Conservation (phyloP, 305 asterid species). For the Nicotiana rustica region DNA sequence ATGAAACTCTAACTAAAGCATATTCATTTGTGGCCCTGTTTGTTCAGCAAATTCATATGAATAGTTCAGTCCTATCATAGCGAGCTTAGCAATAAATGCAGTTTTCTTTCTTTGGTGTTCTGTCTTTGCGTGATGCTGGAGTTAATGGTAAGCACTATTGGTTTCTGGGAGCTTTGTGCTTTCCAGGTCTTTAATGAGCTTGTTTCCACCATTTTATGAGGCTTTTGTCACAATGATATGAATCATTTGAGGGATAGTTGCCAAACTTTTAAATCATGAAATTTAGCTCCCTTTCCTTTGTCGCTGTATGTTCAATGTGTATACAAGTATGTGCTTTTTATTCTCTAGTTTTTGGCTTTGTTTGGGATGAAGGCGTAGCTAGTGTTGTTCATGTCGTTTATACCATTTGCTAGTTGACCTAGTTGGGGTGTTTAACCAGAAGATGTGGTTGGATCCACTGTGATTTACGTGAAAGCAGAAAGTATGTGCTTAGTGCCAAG, state of each 20-base stretch:
- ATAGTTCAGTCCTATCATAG: not conserved
- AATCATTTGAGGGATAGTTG: conserved; percentile 7
- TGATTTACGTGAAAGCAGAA: conserved; percentile 17
- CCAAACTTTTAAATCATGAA: conserved; percentile 20
- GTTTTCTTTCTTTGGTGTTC: not conserved
- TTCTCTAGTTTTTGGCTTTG: conserved; percentile 25
- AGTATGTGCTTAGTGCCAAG: conserved; percentile 6
- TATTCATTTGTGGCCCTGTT: not conserved
- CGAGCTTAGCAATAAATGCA: not conserved
- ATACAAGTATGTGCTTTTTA: not conserved
- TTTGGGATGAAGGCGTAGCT: not conserved
- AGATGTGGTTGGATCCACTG: conserved; percentile 23
- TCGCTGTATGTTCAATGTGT: not conserved
- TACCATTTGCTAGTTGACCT: conserved; percentile 7
- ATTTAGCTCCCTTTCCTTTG: conserved; percentile 15
- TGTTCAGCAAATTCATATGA: not conserved
- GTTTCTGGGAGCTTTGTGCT: conserved; percentile 29
- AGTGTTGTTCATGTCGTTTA: not conserved
- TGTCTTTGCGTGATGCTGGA: not conserved
- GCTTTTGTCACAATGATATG: not conserved
- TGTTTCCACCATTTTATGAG: not conserved
- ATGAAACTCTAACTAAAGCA: not conserved
- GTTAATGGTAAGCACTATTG: conserved; percentile 24
- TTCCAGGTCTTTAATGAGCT: conserved; percentile 22
- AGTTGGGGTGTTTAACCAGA: conserved; percentile 10